Evolutionary conservation across 2,329 filamentous ascomycete genomes (phyloP).

Genomic region (Tolypocladium album): DNA sequence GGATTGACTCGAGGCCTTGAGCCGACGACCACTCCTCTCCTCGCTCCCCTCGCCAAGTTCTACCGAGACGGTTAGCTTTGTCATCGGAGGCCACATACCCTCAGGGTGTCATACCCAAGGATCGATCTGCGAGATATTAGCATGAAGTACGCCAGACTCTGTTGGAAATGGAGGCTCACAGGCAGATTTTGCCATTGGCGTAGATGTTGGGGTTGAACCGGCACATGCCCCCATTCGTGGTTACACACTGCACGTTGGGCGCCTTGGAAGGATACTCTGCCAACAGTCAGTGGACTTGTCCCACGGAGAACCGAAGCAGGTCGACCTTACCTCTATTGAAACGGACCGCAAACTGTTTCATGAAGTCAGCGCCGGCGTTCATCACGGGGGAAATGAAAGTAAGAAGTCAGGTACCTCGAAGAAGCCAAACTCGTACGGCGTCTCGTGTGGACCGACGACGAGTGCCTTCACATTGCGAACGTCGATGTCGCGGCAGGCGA

Average conservation of each 20-base stretch:
- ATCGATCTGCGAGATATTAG: constrained; percentile 52
- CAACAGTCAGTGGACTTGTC: constrained; percentile 4
- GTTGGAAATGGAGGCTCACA: constrained; percentile 45
- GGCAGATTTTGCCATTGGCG: constrained; percentile 77
- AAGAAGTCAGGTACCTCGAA: constrained; percentile 61
- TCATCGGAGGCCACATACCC: not conserved
- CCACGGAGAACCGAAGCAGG: not conserved
- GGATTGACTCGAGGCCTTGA: constrained; percentile 85
- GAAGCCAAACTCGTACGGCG: constrained; percentile 94
- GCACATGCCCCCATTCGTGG: constrained; percentile 79
- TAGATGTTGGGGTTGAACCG: constrained; percentile 98
- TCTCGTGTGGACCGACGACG: constrained; percentile 87
- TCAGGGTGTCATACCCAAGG: constrained; percentile 52
- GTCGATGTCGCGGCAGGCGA: constrained; percentile 78
- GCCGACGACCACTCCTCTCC: constrained; percentile 96
- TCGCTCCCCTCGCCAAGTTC: constrained; percentile 84
- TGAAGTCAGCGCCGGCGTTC: not conserved
- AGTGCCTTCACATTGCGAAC: constrained; percentile 79
- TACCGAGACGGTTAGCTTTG: constrained; percentile 22
- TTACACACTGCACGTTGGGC: constrained; percentile 54
- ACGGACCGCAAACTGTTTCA: constrained; percentile 57
- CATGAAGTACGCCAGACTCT: not conserved
- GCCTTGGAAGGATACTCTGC: constrained; percentile 72
- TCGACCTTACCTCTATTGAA: constrained; percentile 56
- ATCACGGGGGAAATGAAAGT: not conserved